A percentile compares a stretch with the other conserved stretches of the same genome.
phyloP scores from a whole-genome alignment of 2,329 filamentous ascomycete genomes.

The Arthrobotrys sinensis region DNA sequence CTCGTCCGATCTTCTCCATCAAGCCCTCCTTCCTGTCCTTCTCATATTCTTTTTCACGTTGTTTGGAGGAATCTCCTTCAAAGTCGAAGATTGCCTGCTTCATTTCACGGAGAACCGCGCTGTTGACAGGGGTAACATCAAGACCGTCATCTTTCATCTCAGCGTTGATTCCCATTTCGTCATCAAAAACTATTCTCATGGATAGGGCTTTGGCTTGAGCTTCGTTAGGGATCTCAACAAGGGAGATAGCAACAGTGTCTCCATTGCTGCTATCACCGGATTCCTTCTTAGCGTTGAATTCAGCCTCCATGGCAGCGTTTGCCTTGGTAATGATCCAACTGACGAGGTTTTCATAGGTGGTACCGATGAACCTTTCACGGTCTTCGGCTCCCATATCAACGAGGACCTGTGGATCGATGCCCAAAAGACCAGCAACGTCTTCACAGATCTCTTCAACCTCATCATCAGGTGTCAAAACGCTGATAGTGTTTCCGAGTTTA shows the following conservation, averaged over 20 bases:
- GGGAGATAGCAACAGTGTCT: conserved; percentile 89
- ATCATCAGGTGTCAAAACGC: conserved; percentile 87
- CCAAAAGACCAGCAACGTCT: conserved; percentile 87
- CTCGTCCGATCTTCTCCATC: conserved; percentile 87
- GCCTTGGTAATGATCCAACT: conserved; percentile 94
- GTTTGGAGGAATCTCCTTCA: conserved; percentile 78
- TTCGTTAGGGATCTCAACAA: conserved; percentile 87
- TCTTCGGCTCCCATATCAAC: conserved; percentile 85
- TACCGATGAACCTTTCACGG: conserved; percentile 83
- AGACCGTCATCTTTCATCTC: conserved; percentile 98
- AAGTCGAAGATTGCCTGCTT: conserved; percentile 82
- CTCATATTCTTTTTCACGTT: conserved; percentile 81
- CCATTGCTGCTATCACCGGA: conserved; percentile 79
- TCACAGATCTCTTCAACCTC: conserved; percentile 88
- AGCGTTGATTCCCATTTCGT: conserved; percentile 89
- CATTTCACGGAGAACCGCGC: conserved; percentile 89
- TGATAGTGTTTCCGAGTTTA: conserved; percentile 91
- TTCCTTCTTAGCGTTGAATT: conserved; percentile 78
- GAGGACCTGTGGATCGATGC: conserved; percentile 87
- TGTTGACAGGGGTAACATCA: conserved; percentile 79
- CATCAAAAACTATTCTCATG: conserved; percentile 92
- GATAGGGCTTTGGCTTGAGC: conserved; percentile 88
- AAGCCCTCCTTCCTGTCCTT: conserved; percentile 86
- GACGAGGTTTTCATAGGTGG: conserved; percentile 92
- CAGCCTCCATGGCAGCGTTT: conserved; percentile 84